A percentile compares a stretch with the other conserved stretches of the same genome.
phyloP scores from a whole-genome alignment of 306 rosid species.

The Lupinus albus region DNA sequence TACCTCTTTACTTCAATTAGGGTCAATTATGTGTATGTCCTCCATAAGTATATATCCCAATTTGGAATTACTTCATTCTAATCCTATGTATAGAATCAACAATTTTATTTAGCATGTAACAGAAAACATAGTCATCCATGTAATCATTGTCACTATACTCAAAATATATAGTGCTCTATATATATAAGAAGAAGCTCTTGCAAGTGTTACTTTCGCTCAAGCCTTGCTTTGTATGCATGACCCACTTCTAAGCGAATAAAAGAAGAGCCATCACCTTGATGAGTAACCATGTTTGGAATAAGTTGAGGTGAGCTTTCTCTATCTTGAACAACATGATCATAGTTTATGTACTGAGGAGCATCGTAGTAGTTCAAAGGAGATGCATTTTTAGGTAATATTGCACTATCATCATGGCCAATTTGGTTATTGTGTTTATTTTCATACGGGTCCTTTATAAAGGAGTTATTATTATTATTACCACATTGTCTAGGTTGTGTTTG shows the following conservation, averaged over 20 bases:
- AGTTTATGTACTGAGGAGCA: conserved; percentile 50
- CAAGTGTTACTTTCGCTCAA: conserved; percentile 45
- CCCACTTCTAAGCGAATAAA: conserved; percentile 55
- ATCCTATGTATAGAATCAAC: conserved; percentile 25
- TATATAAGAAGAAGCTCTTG: conserved; percentile 40
- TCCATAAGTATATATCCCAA: conserved; percentile 12
- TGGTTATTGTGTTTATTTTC: conserved; percentile 35
- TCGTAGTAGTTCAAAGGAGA: conserved; percentile 49
- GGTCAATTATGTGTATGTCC: conserved; percentile 13
- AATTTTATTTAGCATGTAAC: conserved; percentile 26
- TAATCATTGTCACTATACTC: conserved; percentile 12
- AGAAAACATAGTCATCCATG: not conserved
- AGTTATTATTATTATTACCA: conserved; percentile 27
- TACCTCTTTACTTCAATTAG: conserved; percentile 24
- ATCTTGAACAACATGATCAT: conserved; percentile 49
- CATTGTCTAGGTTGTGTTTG: conserved; percentile 88
- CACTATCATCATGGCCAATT: conserved; percentile 23
- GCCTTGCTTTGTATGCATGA: conserved; percentile 56
- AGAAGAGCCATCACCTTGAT: conserved; percentile 69
- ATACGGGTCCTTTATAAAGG: conserved; percentile 54
- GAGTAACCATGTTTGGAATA: conserved; percentile 62
- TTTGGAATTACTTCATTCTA: conserved; percentile 28
- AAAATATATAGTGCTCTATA: conserved; percentile 6
- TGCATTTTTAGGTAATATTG: conserved; percentile 39
- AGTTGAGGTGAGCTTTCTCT: conserved; percentile 61